Evolutionary conservation across 805 yeast species (phyloP).

Genomic region (Torulaspora quercuum): DNA sequence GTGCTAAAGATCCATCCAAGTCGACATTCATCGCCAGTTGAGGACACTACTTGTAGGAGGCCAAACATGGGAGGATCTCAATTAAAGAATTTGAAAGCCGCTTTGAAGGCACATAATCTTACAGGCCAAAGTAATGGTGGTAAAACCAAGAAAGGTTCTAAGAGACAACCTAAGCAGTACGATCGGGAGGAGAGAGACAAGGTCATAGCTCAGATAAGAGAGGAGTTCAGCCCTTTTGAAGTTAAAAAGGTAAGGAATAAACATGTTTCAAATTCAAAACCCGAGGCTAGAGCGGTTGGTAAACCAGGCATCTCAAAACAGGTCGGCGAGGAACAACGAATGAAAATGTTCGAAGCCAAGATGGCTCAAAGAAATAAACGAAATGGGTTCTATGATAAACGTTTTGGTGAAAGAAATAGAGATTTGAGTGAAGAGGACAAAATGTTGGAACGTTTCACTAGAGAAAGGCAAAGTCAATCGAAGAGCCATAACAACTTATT

Average conservation of each 20-base stretch:
- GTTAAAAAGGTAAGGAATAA: conserved; percentile 66
- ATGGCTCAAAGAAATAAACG: conserved; percentile 61
- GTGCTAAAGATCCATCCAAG: too few species aligned
- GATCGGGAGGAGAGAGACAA: conserved; percentile 65
- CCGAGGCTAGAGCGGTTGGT: conserved; percentile 50
- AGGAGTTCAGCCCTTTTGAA: conserved; percentile 88
- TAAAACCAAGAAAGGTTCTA: conserved; percentile 47
- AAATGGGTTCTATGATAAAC: conserved; percentile 78
- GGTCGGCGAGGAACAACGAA: conserved; percentile 62
- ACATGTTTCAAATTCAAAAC: conserved; percentile 40
- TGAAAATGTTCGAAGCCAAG: conserved; percentile 59
- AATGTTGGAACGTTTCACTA: conserved; percentile 91
- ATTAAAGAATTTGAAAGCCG: conserved; percentile 74
- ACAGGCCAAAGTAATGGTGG: conserved; percentile 80
- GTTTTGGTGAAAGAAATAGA: conserved; percentile 85
- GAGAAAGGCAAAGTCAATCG: conserved; percentile 67
- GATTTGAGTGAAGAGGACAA: conserved; percentile 80
- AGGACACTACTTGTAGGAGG: background rate
- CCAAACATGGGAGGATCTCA: conserved; percentile 77
- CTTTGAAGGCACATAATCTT: conserved; percentile 71
- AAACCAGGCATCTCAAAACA: conserved; percentile 69
- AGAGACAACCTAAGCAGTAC: conserved; percentile 58
- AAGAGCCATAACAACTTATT: conserved; percentile 58
- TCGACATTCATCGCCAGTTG: too few species aligned
- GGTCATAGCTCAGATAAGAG: conserved; percentile 60